These are phyloP conservation scores for Skeletonema potamos DNA, from an alignment of 108 stramenopile species.

Conservation along the genomic window DNA sequence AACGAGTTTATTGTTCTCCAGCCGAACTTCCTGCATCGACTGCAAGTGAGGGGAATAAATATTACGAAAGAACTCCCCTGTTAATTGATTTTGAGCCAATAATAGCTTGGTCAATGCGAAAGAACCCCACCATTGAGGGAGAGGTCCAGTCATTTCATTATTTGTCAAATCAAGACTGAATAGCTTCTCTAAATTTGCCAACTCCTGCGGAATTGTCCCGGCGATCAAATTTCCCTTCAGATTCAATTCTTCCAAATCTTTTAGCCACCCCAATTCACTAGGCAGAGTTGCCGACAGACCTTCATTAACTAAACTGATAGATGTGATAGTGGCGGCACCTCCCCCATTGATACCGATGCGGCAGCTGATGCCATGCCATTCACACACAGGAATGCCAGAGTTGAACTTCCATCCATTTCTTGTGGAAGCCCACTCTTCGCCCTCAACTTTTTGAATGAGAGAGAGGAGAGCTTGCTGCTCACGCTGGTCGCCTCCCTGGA, in stretches of 20 bases:
- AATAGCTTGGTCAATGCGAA: constrained; percentile 14
- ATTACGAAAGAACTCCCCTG: constrained; percentile 24
- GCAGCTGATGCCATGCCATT: constrained; percentile 54
- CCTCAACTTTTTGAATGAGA: constrained; percentile 35
- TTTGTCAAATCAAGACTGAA: constrained; percentile 19
- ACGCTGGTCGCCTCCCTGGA: background rate
- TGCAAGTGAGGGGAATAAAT: constrained; percentile 32
- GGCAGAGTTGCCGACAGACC: constrained; percentile 50
- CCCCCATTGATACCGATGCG: background rate
- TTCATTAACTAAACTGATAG: constrained; percentile 13
- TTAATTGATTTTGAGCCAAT: constrained; percentile 26
- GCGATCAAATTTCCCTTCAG: constrained; percentile 36
- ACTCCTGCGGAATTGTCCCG: constrained; percentile 40
- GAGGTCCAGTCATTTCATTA: constrained; percentile 22
- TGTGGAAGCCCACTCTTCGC: constrained; percentile 23
- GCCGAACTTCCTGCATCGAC: constrained; percentile 26
- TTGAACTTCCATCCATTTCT: constrained; percentile 8
- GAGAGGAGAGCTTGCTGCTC: constrained; percentile 6
- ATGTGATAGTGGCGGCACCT: background rate
- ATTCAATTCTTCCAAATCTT: constrained; percentile 21
- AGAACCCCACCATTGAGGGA: constrained; percentile 39
- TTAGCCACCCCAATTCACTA: constrained; percentile 26
- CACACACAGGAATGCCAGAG: constrained; percentile 24
- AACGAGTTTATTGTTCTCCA: constrained; percentile 34
- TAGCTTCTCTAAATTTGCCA: constrained; percentile 22